These are phyloP conservation scores for Rhynchospora breviuscula DNA, from an alignment of 176 grass and related monocot species.

Conservation along the genomic window DNA sequence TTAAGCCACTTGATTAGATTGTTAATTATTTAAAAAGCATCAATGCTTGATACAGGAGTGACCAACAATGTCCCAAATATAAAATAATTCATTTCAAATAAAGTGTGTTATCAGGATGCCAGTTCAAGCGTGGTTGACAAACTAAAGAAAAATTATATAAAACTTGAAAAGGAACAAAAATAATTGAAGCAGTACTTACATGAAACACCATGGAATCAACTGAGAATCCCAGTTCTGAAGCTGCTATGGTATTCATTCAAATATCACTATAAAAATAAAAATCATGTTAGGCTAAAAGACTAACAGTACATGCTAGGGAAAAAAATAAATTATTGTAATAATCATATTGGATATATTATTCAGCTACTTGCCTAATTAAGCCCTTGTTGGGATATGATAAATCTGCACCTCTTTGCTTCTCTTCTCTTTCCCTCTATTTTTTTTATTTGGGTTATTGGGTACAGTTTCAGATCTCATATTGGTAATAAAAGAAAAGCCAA, in stretches of 20 bases:
- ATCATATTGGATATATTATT: neutral
- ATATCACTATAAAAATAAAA: neutral
- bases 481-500: neutral
- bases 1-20: conserved; percentile 14
- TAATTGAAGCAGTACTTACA: neutral
- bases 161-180: neutral
- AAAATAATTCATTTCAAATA: neutral
- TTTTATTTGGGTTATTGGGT: neutral
- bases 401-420: neutral
- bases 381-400: neutral
- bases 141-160: neutral
- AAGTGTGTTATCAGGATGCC: neutral
- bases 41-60: neutral
- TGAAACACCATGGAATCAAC: neutral
- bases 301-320: neutral
- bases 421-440: neutral
- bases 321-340: neutral
- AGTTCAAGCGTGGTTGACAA: neutral
- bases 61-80: neutral
- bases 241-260: neutral
- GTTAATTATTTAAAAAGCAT: neutral
- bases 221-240: neutral
- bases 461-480: neutral
- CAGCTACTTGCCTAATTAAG: neutral
- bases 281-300: neutral